These are phyloP conservation scores for Isatis tinctoria DNA, from an alignment of 345 rosid genomes.

Conservation along the genomic window DNA sequence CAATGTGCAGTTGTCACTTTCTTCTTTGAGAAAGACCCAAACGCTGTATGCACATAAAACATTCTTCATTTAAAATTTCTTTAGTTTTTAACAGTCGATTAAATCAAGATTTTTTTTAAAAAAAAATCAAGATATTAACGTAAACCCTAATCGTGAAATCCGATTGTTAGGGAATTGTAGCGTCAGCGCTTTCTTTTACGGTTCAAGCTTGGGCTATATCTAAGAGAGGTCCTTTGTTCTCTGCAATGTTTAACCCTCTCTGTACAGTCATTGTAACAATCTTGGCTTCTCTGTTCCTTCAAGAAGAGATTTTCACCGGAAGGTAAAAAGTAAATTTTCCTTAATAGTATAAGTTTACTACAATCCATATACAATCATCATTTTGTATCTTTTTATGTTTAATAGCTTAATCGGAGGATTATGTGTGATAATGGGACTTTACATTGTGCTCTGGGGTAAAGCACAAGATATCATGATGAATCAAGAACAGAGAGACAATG, in stretches of 20 bases:
- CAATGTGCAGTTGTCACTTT: slow-evolving; percentile 50
- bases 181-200: slow-evolving; percentile 46
- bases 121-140: not conserved
- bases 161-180: slow-evolving; percentile 36
- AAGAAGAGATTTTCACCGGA: slow-evolving; percentile 49
- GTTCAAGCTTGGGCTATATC: slow-evolving; percentile 61
- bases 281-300: slow-evolving; percentile 46
- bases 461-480: slow-evolving; percentile 40
- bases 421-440: slow-evolving; percentile 45
- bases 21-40: slow-evolving; percentile 43
- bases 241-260: slow-evolving; percentile 60
- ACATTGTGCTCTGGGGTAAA: slow-evolving; percentile 64
- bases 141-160: not conserved
- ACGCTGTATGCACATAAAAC: slow-evolving; percentile 33
- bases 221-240: slow-evolving; percentile 55
- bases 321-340: slow-evolving; percentile 37
- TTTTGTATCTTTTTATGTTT: not conserved
- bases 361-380: not conserved
- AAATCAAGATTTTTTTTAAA: not conserved
- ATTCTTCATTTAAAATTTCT: not conserved
- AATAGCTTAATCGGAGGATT: slow-evolving; percentile 53
- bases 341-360: not conserved
- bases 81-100: not conserved
- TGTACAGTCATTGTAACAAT: slow-evolving; percentile 50
- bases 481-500: slow-evolving; percentile 18